Conservation (phyloP, 768 basidiomycete genomes). For the Asterophora lycoperdoides region DNA sequence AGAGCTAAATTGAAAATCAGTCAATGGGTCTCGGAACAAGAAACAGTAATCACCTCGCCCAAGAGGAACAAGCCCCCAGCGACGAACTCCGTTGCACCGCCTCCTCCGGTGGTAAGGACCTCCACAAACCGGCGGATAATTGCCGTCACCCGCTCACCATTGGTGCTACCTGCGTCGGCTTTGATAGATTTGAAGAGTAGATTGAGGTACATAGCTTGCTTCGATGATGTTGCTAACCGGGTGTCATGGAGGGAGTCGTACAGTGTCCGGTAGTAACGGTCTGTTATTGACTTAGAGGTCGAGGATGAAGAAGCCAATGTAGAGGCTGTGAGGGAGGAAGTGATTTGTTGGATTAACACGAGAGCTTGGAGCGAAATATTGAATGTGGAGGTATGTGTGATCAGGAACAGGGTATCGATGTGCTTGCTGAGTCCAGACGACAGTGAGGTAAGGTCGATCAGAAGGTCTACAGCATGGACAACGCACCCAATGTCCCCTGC, state of each 20-base stretch:
- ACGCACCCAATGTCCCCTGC: slow-evolving; percentile 61
- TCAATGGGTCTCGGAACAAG: not conserved
- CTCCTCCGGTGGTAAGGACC: slow-evolving; percentile 63
- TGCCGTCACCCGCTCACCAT: slow-evolving; percentile 64
- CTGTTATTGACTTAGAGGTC: slow-evolving; percentile 46
- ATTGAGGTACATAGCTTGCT: slow-evolving; percentile 97
- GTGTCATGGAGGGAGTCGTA: slow-evolving; percentile 87
- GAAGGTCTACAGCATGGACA: not conserved
- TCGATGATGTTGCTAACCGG: slow-evolving; percentile 76
- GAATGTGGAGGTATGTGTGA: slow-evolving; percentile 95
- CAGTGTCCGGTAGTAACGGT: slow-evolving; percentile 76
- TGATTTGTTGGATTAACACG: slow-evolving; percentile 82
- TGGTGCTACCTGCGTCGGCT: slow-evolving; percentile 46
- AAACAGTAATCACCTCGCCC: slow-evolving; percentile 61
- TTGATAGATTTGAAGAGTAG: slow-evolving; percentile 89
- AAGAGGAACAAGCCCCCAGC: slow-evolving; percentile 85
- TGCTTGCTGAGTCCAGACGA: slow-evolving; percentile 68
- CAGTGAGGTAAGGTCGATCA: not conserved
- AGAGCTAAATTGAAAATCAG: slow-evolving; percentile 27
- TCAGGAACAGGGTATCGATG: slow-evolving; percentile 89
- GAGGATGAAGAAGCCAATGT: slow-evolving; percentile 36
- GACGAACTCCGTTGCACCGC: slow-evolving; percentile 80
- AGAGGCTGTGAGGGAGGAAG: slow-evolving; percentile 44
- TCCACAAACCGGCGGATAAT: slow-evolving; percentile 83
- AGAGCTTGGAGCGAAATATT: slow-evolving; percentile 94